These are phyloP conservation scores for Solanum hybrid DNA, from an alignment of 305 asterid species.

Conservation along the genomic window DNA sequence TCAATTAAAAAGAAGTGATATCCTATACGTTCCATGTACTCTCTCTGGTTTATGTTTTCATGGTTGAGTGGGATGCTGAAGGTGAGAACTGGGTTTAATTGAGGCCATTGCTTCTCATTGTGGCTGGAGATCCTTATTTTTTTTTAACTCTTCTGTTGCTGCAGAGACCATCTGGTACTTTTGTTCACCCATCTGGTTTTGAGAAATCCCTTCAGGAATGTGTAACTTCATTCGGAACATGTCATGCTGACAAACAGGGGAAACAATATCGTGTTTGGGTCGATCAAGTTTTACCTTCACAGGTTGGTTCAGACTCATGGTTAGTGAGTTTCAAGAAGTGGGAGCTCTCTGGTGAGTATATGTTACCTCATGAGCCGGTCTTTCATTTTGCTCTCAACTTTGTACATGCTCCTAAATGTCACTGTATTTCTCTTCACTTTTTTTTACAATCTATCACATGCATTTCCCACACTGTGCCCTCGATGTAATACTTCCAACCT, in stretches of 20 bases:
- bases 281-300: slow-evolving; percentile 71
- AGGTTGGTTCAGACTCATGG: slow-evolving; percentile 77
- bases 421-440: neutral
- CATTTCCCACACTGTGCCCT: neutral
- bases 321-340: slow-evolving; percentile 81
- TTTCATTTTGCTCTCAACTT: neutral
- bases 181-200: slow-evolving; percentile 71
- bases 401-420: neutral
- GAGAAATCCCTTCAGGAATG: slow-evolving; percentile 56
- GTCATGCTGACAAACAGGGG: slow-evolving; percentile 67
- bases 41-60: neutral
- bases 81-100: neutral
- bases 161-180: slow-evolving; percentile 60
- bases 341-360: slow-evolving; percentile 67
- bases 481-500: neutral
- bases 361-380: neutral
- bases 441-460: neutral
- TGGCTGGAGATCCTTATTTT: slow-evolving; percentile 2
- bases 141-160: neutral
- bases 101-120: neutral
- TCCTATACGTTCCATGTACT: neutral
- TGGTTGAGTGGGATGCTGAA: neutral
- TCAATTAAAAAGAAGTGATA: neutral
- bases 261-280: slow-evolving; percentile 72
- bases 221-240: slow-evolving; percentile 32